A percentile compares a stretch with the other conserved stretches of the same genome.
phyloP scores from a whole-genome alignment of 148 eudicot species.

The Rheum nobile region DNA sequence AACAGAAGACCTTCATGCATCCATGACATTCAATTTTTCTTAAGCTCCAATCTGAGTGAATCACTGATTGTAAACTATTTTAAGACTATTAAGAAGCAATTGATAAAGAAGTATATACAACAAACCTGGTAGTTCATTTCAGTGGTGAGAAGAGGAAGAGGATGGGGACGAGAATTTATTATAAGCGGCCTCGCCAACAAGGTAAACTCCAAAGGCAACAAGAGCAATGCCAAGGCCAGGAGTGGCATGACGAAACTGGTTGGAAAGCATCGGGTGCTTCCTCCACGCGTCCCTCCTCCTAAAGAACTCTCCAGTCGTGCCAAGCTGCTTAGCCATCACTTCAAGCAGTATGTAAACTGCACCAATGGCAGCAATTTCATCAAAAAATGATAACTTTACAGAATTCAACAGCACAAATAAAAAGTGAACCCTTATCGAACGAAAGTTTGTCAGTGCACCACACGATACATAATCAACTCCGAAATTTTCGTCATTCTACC shows the following conservation, averaged over 20 bases:
- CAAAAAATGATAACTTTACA: background rate
- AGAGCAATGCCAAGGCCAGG: conserved; percentile 84
- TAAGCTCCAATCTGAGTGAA: background rate
- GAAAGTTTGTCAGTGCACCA: background rate
- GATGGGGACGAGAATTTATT: conserved; percentile 33
- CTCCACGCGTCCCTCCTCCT: conserved; percentile 88
- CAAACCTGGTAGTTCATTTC: conserved; percentile 1
- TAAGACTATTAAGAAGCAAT: background rate
- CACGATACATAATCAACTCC: background rate
- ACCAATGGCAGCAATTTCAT: background rate
- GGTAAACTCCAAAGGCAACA: conserved; percentile 69
- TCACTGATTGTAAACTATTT: background rate
- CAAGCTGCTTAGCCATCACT: conserved; percentile 51
- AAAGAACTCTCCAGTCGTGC: conserved; percentile 88
- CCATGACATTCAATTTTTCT: background rate
- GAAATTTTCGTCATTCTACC: background rate
- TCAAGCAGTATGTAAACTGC: background rate
- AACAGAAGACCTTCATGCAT: background rate
- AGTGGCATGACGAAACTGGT: conserved; percentile 74
- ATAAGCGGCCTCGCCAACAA: conserved; percentile 54
- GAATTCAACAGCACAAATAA: background rate
- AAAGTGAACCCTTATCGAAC: background rate
- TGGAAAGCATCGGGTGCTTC: conserved; percentile 69
- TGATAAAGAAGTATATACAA: background rate
- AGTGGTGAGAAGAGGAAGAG: conserved; percentile 31